These are phyloP conservation scores for Lentinula boryana DNA, from an alignment of 768 basidiomycete species.

Conservation along the genomic window DNA sequence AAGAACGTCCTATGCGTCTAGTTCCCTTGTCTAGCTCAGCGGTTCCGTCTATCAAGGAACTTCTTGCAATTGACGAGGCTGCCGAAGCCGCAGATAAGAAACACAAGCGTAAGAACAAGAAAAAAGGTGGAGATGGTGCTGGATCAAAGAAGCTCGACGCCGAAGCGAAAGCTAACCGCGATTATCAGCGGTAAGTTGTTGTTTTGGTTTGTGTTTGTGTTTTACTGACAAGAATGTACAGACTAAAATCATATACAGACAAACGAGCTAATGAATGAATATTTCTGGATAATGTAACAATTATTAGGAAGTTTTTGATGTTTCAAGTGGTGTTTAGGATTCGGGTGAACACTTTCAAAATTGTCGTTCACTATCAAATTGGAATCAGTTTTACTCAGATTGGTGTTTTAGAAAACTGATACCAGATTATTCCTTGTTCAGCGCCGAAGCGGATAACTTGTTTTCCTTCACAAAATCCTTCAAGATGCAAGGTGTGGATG, in stretches of 20 bases:
- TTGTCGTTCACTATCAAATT: too few species aligned
- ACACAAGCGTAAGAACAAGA: conserved; percentile 72
- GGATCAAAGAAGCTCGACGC: conserved; percentile 30
- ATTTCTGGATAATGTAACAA: too few species aligned
- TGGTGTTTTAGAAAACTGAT: not conserved
- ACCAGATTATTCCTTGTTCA: not conserved
- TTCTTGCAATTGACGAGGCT: conserved; percentile 73
- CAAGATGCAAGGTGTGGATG: conserved; percentile 20
- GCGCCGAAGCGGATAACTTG: too few species aligned
- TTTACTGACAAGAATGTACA: not conserved
- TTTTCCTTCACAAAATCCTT: conserved; percentile 22
- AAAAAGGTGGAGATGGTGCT: conserved; percentile 40
- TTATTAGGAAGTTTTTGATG: too few species aligned
- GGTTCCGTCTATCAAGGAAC: conserved; percentile 76
- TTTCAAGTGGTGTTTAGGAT: too few species aligned
- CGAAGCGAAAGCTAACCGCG: conserved; percentile 47
- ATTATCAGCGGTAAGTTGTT: conserved; percentile 47
- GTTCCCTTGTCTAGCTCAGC: conserved; percentile 75
- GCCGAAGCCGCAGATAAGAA: conserved; percentile 61
- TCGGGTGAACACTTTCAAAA: too few species aligned
- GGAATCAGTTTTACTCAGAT: too few species aligned
- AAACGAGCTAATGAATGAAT: not conserved
- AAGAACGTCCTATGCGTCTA: conserved; percentile 47
- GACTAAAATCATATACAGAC: conserved; percentile 9
- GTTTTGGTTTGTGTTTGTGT: not conserved